Conservation (phyloP, 2,329 filamentous ascomycete genomes). For the Alternaria consortialis region DNA sequence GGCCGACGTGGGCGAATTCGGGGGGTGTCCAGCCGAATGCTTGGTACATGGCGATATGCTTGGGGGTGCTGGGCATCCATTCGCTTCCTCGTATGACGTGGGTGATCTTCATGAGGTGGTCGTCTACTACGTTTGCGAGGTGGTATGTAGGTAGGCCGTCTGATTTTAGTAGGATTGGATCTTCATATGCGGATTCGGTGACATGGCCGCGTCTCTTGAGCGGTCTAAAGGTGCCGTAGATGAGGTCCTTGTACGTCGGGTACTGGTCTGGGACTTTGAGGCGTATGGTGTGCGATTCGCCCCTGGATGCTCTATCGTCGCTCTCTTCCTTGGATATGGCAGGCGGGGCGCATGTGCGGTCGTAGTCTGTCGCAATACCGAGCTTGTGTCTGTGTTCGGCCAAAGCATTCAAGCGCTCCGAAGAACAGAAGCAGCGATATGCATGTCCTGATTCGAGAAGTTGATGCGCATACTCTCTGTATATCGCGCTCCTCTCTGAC, state of each 20-base stretch:
- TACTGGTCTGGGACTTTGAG: conserved; percentile 71
- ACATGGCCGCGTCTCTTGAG: conserved; percentile 50
- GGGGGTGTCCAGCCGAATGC: conserved; percentile 61
- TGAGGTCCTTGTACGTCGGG: conserved; percentile 75
- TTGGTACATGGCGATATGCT: conserved; percentile 67
- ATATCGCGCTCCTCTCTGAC: conserved; percentile 80
- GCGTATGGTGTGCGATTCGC: conserved; percentile 79
- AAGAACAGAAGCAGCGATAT: conserved; percentile 92
- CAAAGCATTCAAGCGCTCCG: conserved; percentile 73
- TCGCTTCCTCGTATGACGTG: conserved; percentile 95
- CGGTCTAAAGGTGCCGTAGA: conserved; percentile 69
- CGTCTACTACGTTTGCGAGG: conserved; percentile 95
- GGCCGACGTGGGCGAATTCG: conserved; percentile 59
- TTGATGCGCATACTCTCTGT: conserved; percentile 73
- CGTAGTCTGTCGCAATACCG: conserved; percentile 69
- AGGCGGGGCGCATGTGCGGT: conserved; percentile 73
- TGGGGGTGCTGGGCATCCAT: conserved; percentile 95
- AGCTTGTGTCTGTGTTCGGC: conserved; percentile 69
- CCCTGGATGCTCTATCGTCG: conserved; percentile 71
- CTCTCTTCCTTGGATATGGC: conserved; percentile 71
- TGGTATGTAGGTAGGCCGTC: conserved; percentile 97
- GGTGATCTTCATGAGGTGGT: conserved; percentile 93
- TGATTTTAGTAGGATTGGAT: conserved; percentile 89
- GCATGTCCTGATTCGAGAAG: conserved; percentile 77
- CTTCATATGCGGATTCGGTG: conserved; percentile 67